Evolutionary conservation across 192 early-diverging fungal species (phyloP).

Genomic region (Podila epicladia): DNA sequence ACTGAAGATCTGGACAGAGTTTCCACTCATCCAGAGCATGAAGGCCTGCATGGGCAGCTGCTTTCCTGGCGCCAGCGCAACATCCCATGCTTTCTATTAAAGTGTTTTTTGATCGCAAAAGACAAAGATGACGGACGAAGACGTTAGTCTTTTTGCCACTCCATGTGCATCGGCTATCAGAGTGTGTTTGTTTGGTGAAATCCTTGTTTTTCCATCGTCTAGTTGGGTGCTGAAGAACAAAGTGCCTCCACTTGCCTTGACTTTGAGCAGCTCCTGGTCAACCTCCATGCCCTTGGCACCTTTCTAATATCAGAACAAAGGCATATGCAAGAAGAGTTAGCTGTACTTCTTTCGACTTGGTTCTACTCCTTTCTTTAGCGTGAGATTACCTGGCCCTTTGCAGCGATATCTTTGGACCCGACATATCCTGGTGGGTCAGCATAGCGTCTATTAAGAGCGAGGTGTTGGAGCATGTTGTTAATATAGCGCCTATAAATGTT

Average conservation of each 20-base stretch:
- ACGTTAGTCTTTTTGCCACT: neutral
- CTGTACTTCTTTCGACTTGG: too few relatives aligned
- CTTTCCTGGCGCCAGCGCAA: conserved; percentile 88
- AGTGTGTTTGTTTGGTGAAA: neutral
- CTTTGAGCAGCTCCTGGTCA: conserved; percentile 42
- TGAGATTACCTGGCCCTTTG: conserved; percentile 22
- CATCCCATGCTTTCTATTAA: conserved; percentile 95
- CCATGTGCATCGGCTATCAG: neutral
- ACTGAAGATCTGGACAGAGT: conserved; percentile 93
- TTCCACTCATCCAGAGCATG: conserved; percentile 99
- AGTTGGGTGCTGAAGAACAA: neutral
- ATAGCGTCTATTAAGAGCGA: neutral
- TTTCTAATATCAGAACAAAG: neutral
- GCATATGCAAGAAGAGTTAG: neutral
- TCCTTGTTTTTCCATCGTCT: neutral
- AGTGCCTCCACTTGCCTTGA: conserved; percentile 14
- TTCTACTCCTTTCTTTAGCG: neutral
- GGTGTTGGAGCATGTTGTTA: neutral
- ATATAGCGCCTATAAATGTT: neutral
- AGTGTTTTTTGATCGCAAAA: neutral
- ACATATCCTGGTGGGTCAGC: conserved; percentile 49
- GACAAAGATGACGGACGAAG: neutral
- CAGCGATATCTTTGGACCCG: conserved; percentile 29
- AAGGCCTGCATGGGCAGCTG: conserved; percentile 96
- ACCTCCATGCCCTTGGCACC: conserved; percentile 1